Percentiles rank a stretch among this genome's conserved stretches.
Evolutionary conservation across 139 green algal genomes (phyloP).

Genomic region (Ostreobium quekettii): DNA sequence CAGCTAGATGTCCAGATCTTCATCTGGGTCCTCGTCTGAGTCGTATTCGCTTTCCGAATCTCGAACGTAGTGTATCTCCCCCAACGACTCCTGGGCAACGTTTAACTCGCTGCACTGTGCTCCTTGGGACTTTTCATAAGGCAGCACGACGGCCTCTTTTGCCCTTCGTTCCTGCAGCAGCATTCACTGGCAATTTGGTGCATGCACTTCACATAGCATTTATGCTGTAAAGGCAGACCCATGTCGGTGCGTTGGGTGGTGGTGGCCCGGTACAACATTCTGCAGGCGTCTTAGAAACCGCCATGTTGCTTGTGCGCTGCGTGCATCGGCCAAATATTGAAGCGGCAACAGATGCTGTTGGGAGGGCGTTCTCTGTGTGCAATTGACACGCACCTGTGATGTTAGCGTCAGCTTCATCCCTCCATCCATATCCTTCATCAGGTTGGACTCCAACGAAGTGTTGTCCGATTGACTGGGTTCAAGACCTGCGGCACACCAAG

Average conservation of each 20-base stretch:
- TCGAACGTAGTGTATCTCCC: slow-evolving; percentile 15
- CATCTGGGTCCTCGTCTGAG: slow-evolving; percentile 20
- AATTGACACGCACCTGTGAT: slow-evolving; percentile 1
- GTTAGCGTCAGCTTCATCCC: slow-evolving; percentile 20
- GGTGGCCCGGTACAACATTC: too few species aligned
- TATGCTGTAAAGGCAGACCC: neutral
- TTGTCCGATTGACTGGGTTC: too few species aligned
- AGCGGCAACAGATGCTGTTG: neutral
- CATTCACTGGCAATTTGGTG: neutral
- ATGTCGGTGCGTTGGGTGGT: too few species aligned
- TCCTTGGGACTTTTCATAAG: slow-evolving; percentile 12
- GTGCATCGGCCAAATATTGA: neutral
- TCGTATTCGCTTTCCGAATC: slow-evolving; percentile 22
- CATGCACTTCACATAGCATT: neutral
- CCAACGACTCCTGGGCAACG: neutral
- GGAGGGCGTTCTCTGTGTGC: neutral
- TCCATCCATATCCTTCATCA: slow-evolving; percentile 15
- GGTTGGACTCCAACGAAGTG: neutral
- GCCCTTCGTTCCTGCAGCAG: slow-evolving; percentile 5
- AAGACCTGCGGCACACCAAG: too few species aligned
- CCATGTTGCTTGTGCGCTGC: neutral
- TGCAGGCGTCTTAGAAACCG: too few species aligned
- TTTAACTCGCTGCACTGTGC: neutral
- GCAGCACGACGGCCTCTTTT: slow-evolving; percentile 8
- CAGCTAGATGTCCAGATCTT: slow-evolving; percentile 18